These are phyloP conservation scores for Persicaria maculosa DNA, from an alignment of 148 eudicot genomes.

Conservation along the genomic window DNA sequence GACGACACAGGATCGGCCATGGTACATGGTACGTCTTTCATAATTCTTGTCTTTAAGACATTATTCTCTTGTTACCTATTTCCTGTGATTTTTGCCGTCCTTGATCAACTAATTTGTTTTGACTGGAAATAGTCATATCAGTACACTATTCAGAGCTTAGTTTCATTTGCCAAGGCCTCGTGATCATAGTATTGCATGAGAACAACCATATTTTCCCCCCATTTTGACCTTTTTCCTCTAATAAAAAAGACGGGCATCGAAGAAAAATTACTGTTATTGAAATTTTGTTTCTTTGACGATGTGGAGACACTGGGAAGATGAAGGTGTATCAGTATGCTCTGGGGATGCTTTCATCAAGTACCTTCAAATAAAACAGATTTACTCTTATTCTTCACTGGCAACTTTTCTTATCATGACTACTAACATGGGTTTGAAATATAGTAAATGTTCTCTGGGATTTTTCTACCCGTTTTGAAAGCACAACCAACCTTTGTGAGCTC, in stretches of 20 bases:
- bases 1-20: conserved; percentile 76
- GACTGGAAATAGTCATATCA: not conserved
- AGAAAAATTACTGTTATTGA: not conserved
- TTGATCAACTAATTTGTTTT: not conserved
- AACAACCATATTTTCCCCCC: not conserved
- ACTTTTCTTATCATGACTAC: not conserved
- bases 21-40: conserved; percentile 67
- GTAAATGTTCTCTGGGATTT: not conserved
- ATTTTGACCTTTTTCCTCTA: not conserved
- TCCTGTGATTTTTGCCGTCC: not conserved
- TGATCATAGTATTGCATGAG: not conserved
- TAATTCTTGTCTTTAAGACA: not conserved
- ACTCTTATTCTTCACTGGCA: not conserved
- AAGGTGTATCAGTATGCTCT: not conserved
- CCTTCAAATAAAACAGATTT: not conserved
- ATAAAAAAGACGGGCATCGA: not conserved
- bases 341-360: not conserved
- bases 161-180: not conserved
- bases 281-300: not conserved
- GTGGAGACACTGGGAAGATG: not conserved
- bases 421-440: not conserved
- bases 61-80: not conserved
- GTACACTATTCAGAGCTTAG: not conserved
- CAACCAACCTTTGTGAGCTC: too few relatives aligned
- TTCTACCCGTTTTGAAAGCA: too few relatives aligned